Conservation (phyloP, 768 basidiomycete genomes). For the Tylopilus vinaceipallidus region DNA sequence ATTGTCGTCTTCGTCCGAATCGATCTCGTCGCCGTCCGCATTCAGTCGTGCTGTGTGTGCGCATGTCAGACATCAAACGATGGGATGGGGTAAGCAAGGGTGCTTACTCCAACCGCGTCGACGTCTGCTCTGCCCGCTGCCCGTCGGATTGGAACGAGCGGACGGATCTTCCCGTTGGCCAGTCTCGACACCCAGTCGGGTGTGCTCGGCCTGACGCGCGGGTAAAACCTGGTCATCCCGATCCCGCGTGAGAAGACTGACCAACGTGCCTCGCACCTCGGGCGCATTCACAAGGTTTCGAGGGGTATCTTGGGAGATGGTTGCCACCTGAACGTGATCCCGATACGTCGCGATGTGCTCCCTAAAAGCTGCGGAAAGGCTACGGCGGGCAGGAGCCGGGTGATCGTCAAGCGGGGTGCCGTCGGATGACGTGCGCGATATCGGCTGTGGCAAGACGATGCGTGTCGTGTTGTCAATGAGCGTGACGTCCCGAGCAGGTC, state of each 20-base stretch:
- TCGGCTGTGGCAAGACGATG: conserved; percentile 17
- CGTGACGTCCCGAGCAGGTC: conserved; percentile 14
- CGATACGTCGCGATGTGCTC: conserved; percentile 19
- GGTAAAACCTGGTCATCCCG: conserved; percentile 17
- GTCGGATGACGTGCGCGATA: conserved; percentile 27
- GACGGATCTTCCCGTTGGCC: conserved; percentile 11
- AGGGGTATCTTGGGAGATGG: conserved; percentile 13
- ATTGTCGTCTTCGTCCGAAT: conserved; percentile 55
- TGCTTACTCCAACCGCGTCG: conserved; percentile 35
- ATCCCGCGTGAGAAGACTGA: conserved; percentile 24
- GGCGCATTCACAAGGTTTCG: conserved; percentile 22
- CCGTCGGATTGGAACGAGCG: conserved; percentile 9
- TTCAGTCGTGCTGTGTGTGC: conserved; percentile 36
- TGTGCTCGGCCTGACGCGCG: conserved; percentile 8
- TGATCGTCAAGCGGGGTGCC: conserved; percentile 20
- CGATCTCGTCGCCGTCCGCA: conserved; percentile 62
- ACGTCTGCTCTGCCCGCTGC: conserved; percentile 24
- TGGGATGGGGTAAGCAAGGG: neutral
- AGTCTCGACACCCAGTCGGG: conserved; percentile 1
- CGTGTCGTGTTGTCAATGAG: conserved; percentile 20
- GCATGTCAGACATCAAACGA: conserved; percentile 7
- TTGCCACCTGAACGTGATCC: conserved; percentile 7
- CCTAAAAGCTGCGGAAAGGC: conserved; percentile 22
- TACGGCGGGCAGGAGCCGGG: conserved; percentile 12
- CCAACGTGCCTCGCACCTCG: conserved; percentile 25